phyloP scores from a whole-genome alignment of 116 monocot species.

The Zostera marina region DNA sequence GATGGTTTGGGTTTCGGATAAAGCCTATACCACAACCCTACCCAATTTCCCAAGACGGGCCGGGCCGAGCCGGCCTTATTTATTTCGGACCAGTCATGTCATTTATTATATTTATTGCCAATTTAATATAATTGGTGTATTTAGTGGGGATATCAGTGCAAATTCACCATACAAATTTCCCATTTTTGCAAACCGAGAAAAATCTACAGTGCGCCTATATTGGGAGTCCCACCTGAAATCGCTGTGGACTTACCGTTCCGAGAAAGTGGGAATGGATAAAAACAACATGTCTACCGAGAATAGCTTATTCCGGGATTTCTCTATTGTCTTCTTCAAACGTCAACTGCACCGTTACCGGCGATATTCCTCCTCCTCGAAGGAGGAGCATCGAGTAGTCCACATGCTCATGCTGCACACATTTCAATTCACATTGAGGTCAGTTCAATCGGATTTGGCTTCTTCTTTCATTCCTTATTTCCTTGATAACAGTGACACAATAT shows the following conservation, averaged over 20 bases:
- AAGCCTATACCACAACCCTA: too few relatives aligned
- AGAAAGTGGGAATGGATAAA: conserved; percentile 1
- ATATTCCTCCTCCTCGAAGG: neutral
- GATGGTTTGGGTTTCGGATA: too few relatives aligned
- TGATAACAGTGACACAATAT: neutral
- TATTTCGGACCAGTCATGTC: too few relatives aligned
- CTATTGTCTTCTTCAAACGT: neutral
- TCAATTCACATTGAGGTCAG: neutral
- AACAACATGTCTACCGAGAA: neutral
- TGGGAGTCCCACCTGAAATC: neutral
- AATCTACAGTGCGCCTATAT: too few relatives aligned
- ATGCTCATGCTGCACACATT: neutral
- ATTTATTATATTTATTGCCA: too few relatives aligned
- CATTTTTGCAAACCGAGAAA: too few relatives aligned
- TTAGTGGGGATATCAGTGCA: too few relatives aligned
- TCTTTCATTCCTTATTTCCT: neutral
- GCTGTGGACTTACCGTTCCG: neutral
- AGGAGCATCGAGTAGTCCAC: neutral
- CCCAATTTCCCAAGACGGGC: too few relatives aligned
- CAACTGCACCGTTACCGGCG: neutral
- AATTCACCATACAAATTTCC: too few relatives aligned
- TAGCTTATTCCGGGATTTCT: neutral
- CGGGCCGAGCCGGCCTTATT: too few relatives aligned
- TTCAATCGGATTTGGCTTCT: neutral
- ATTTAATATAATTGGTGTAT: too few relatives aligned